phyloP scores from a whole-genome alignment of 2,329 filamentous ascomycete genomes.

The Exophiala sp. region DNA sequence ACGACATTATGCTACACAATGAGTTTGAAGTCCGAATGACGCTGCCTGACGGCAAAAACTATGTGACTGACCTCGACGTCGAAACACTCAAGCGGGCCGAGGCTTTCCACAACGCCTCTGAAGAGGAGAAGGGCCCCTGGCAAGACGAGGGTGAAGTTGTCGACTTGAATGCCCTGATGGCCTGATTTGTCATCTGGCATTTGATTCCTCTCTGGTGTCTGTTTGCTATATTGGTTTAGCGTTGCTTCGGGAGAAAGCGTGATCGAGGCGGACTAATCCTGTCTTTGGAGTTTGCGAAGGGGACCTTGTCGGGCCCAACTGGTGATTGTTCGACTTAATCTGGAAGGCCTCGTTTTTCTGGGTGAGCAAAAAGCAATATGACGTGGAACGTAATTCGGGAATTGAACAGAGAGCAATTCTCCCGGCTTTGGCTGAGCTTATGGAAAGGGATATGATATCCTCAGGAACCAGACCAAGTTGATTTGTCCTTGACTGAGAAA shows the following conservation, averaged over 20 bases:
- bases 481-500: not conserved
- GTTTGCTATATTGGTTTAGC: no score
- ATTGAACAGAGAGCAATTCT: not conserved
- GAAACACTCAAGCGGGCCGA: constrained; percentile 84
- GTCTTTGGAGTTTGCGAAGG: not conserved
- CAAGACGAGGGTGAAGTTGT: constrained; percentile 26
- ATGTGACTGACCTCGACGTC: constrained; percentile 88
- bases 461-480: not conserved
- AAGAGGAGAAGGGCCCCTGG: constrained; percentile 84
- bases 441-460: not conserved
- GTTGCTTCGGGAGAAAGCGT: constrained; percentile 2
- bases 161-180: constrained; percentile 34
- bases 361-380: constrained; percentile 4
- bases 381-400: constrained; percentile 10
- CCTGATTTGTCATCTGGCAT: constrained; percentile 5
- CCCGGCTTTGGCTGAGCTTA: not conserved
- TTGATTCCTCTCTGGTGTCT: not conserved
- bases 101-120: constrained; percentile 70
- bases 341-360: constrained; percentile 4
- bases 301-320: not conserved
- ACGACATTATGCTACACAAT: constrained; percentile 97
- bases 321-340: not conserved
- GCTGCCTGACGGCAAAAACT: constrained; percentile 67
- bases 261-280: not conserved
- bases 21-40: constrained; percentile 89